phyloP scores from a whole-genome alignment of 2,329 filamentous ascomycete genomes.

The Coleophoma crateriformis region DNA sequence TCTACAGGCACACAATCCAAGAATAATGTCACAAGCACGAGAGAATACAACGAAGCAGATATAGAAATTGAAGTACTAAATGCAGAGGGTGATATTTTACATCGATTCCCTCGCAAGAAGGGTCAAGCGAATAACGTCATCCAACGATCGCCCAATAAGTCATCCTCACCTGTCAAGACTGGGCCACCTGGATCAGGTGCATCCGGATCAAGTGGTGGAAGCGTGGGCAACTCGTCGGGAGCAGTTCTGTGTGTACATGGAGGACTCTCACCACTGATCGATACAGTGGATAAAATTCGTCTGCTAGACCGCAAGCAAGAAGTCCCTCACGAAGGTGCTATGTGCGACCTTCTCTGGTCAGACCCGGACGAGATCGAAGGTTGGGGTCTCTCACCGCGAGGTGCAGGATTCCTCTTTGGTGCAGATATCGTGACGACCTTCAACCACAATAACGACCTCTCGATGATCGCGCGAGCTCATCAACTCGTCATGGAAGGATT shows the following conservation, averaged over 20 bases:
- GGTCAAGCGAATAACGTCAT: slow-evolving; percentile 19
- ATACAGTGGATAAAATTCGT: slow-evolving; percentile 92
- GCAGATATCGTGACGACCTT: slow-evolving; percentile 94
- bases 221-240: slow-evolving; percentile 64
- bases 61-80: slow-evolving; percentile 93
- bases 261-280: slow-evolving; percentile 83
- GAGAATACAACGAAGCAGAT: slow-evolving; percentile 57
- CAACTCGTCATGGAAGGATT: slow-evolving; percentile 99
- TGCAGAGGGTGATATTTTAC: slow-evolving; percentile 73
- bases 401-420: slow-evolving; percentile 92
- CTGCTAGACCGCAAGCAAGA: slow-evolving; percentile 95
- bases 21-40: slow-evolving; percentile 39
- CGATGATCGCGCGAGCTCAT: slow-evolving; percentile 87
- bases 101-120: slow-evolving; percentile 55
- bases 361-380: slow-evolving; percentile 97
- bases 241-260: slow-evolving; percentile 95
- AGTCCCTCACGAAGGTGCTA: slow-evolving; percentile 95
- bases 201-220: slow-evolving; percentile 60
- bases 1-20: slow-evolving; percentile 37
- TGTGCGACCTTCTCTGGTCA: slow-evolving; percentile 98
- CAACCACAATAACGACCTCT: slow-evolving; percentile 90
- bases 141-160: slow-evolving; percentile 34
- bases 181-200: slow-evolving; percentile 79
- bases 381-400: slow-evolving; percentile 90
- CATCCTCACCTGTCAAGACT: slow-evolving; percentile 41